A percentile compares a stretch with the other conserved stretches of the same genome.
phyloP scores from a whole-genome alignment of 2,329 filamentous ascomycete genomes.

The Thermoascus crustaceus region DNA sequence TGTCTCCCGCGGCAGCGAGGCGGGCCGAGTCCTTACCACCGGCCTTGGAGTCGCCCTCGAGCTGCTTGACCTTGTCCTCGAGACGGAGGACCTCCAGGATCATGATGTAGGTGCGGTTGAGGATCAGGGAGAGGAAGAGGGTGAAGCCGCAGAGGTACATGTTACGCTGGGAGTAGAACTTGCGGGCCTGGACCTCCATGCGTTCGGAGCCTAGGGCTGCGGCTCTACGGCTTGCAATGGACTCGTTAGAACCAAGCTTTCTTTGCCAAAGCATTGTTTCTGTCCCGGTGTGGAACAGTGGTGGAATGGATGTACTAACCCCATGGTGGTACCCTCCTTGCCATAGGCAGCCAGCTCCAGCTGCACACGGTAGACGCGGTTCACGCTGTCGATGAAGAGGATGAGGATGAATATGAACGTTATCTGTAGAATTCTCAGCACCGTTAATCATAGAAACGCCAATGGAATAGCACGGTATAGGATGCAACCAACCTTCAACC shows the following conservation, averaged over 20 bases:
- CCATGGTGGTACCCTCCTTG: constrained; percentile 49
- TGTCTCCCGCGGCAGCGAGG: constrained; percentile 62
- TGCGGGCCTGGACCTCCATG: constrained; percentile 97
- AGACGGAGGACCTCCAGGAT: constrained; percentile 86
- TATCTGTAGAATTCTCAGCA: constrained; percentile 51
- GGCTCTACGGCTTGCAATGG: constrained; percentile 38
- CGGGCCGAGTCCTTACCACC: constrained; percentile 62
- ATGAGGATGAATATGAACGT: constrained; percentile 99
- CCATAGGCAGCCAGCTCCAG: constrained; percentile 68
- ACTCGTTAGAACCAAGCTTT: constrained; percentile 4
- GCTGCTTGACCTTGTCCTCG: constrained; percentile 80
- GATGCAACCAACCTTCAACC: constrained; percentile 60
- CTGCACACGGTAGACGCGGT: constrained; percentile 93
- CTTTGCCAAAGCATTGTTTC: no score
- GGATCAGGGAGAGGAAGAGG: constrained; percentile 94
- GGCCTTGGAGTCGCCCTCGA: constrained; percentile 58
- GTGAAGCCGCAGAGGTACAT: constrained; percentile 99
- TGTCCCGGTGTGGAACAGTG: no score
- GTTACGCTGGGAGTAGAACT: constrained; percentile 99
- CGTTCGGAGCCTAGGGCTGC: constrained; percentile 83
- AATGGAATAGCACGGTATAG: no score
- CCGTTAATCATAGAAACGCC: no score
- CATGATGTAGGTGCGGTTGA: constrained; percentile 96
- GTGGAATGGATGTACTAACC: constrained; percentile 36
- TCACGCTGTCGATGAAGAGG: constrained; percentile 93